Evolutionary conservation across 306 rosid species (phyloP).

Genomic region (Citrullus colocynthis): DNA sequence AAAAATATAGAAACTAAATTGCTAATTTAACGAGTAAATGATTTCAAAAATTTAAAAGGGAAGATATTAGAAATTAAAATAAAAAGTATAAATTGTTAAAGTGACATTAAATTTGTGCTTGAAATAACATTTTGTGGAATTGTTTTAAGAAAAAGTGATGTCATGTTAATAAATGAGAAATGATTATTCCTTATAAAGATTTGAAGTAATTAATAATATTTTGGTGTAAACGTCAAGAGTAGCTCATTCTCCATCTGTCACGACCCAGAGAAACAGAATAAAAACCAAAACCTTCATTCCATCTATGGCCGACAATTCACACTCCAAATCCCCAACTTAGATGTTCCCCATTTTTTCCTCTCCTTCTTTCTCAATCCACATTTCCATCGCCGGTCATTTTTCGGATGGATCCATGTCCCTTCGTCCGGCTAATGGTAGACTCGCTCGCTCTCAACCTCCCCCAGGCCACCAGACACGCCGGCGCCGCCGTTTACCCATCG

Average conservation of each 20-base stretch:
- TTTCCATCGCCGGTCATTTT: not conserved
- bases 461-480: slow-evolving; percentile 27
- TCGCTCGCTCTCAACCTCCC: slow-evolving; percentile 68
- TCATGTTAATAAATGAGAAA: not conserved
- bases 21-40: too few relatives aligned
- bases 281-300: not conserved
- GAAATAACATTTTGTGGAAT: not conserved
- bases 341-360: not conserved
- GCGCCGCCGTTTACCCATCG: slow-evolving; percentile 65
- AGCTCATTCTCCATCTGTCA: slow-evolving; percentile 4
- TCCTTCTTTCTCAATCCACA: not conserved
- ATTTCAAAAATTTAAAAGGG: too few relatives aligned
- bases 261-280: not conserved
- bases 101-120: not conserved
- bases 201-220: not conserved
- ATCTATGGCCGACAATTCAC: not conserved
- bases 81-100: too few relatives aligned
- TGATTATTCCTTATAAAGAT: not conserved
- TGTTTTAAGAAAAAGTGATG: not conserved
- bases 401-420: slow-evolving; percentile 80
- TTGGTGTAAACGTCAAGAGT: not conserved
- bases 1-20: too few relatives aligned
- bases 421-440: slow-evolving; percentile 51
- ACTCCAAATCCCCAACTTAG: not conserved
- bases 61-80: too few relatives aligned